These are phyloP conservation scores for Kluyveromyces nonfermentans DNA, from an alignment of 805 yeast species.

Conservation along the genomic window DNA sequence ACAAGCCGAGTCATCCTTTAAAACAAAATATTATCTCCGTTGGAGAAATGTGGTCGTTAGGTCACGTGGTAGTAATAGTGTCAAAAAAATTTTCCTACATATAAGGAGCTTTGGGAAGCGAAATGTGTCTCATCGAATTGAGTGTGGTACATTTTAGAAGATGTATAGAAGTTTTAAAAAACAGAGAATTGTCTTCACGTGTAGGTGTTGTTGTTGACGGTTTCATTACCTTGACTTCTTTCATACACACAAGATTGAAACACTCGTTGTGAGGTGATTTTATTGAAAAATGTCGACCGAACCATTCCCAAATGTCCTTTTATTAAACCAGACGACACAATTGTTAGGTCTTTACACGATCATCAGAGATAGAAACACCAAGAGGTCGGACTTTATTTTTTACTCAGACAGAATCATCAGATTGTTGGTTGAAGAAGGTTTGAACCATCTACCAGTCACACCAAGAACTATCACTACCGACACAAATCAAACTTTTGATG, in stretches of 20 bases:
- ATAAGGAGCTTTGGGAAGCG: not conserved
- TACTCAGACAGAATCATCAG: constrained; percentile 93
- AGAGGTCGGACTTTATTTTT: constrained; percentile 88
- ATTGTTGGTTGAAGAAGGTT: constrained; percentile 87
- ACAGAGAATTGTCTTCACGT: not conserved
- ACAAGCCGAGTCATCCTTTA: no score
- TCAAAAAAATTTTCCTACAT: not conserved
- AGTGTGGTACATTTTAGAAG: not conserved
- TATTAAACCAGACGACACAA: constrained; percentile 85
- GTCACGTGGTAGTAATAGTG: not conserved
- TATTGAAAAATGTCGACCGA: constrained; percentile 20
- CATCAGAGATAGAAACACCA: constrained; percentile 72
- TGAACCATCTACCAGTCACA: constrained; percentile 88
- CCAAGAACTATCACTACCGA: constrained; percentile 62
- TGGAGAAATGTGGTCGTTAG: not conserved
- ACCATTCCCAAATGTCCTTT: constrained; percentile 42
- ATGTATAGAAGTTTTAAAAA: not conserved
- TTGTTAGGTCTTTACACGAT: constrained; percentile 79
- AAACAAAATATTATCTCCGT: not conserved
- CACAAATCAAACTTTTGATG: constrained; percentile 60
- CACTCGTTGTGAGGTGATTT: not conserved
- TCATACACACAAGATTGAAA: not conserved
- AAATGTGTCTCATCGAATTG: not conserved
- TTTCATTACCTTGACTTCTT: no score
- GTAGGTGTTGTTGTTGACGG: no score